Percentiles rank a stretch among this genome's conserved stretches.
Evolutionary conservation across 2,329 filamentous ascomycete species (phyloP).

Genomic region (Hypoxylon sp.): DNA sequence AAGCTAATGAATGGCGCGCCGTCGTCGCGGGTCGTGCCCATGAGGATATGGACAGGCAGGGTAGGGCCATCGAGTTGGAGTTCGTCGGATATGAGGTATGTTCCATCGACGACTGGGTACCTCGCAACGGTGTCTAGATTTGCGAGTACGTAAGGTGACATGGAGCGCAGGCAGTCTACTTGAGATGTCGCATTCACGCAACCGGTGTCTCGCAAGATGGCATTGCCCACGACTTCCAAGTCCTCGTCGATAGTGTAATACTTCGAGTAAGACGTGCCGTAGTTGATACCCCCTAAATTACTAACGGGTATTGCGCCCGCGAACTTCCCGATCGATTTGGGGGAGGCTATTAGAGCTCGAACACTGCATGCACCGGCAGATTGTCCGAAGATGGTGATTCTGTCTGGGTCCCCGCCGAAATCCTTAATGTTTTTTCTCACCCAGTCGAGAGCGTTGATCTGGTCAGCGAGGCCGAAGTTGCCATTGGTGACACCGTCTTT

Average conservation of each 20-base stretch:
- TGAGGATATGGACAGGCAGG: slow-evolving; percentile 67
- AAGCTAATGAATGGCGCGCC: slow-evolving; percentile 67
- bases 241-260: slow-evolving; percentile 70
- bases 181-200: slow-evolving; percentile 64
- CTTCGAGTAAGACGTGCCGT: slow-evolving; percentile 69
- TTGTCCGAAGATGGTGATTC: slow-evolving; percentile 68
- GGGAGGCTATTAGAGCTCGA: slow-evolving; percentile 63
- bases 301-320: slow-evolving; percentile 60
- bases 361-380: slow-evolving; percentile 67
- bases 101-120: slow-evolving; percentile 70
- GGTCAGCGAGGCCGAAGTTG: slow-evolving; percentile 64
- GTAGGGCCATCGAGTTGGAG: slow-evolving; percentile 61
- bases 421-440: slow-evolving; percentile 64
- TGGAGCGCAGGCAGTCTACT: slow-evolving; percentile 65
- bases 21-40: slow-evolving; percentile 68
- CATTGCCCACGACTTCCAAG: slow-evolving; percentile 61
- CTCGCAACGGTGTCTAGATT: slow-evolving; percentile 59
- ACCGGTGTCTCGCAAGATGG: slow-evolving; percentile 64
- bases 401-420: slow-evolving; percentile 69
- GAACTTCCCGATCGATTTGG: slow-evolving; percentile 62
- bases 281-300: slow-evolving; percentile 61
- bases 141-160: slow-evolving; percentile 60
- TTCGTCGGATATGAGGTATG: slow-evolving; percentile 63
- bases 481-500: slow-evolving; percentile 60
- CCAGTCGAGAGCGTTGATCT: slow-evolving; percentile 65